Percentiles rank a stretch among this genome's conserved stretches.
Conservation (phyloP, 2,329 filamentous ascomycete genomes). For the Fusarium verrucosum region DNA sequence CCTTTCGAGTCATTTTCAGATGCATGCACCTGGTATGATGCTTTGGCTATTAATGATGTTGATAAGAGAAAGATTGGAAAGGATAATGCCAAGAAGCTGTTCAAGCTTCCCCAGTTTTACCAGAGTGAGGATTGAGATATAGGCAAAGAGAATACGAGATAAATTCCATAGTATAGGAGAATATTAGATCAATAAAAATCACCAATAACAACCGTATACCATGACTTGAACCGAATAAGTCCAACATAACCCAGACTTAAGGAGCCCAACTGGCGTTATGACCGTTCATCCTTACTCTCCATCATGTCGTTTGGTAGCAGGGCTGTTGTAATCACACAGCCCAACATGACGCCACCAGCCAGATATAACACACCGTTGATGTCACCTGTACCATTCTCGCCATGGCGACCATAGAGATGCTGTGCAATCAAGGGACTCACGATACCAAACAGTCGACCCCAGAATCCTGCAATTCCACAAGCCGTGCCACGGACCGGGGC, state of each 20-base stretch:
- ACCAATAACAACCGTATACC: no score
- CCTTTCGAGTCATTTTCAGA: slow-evolving; percentile 60
- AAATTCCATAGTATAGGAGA: not conserved
- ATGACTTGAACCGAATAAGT: not conserved
- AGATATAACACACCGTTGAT: slow-evolving; percentile 64
- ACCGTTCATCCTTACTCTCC: slow-evolving; percentile 47
- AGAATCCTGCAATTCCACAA: slow-evolving; percentile 66
- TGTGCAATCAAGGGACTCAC: slow-evolving; percentile 66
- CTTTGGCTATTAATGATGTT: slow-evolving; percentile 46
- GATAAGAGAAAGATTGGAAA: slow-evolving; percentile 54
- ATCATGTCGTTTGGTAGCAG: slow-evolving; percentile 55
- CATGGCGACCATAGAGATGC: slow-evolving; percentile 49
- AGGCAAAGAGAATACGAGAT: not conserved
- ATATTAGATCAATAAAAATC: not conserved
- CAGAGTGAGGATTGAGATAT: slow-evolving; percentile 34
- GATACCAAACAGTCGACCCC: slow-evolving; percentile 67
- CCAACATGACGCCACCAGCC: slow-evolving; percentile 63
- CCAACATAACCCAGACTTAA: not conserved
- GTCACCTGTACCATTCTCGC: slow-evolving; percentile 46
- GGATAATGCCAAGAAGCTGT: slow-evolving; percentile 55
- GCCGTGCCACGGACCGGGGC: slow-evolving; percentile 64
- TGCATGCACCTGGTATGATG: slow-evolving; percentile 55
- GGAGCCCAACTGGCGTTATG: not conserved
- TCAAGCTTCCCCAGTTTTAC: slow-evolving; percentile 47
- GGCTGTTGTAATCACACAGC: slow-evolving; percentile 61